phyloP scores from a whole-genome alignment of 345 rosid species.

The Salix koriyanagi region DNA sequence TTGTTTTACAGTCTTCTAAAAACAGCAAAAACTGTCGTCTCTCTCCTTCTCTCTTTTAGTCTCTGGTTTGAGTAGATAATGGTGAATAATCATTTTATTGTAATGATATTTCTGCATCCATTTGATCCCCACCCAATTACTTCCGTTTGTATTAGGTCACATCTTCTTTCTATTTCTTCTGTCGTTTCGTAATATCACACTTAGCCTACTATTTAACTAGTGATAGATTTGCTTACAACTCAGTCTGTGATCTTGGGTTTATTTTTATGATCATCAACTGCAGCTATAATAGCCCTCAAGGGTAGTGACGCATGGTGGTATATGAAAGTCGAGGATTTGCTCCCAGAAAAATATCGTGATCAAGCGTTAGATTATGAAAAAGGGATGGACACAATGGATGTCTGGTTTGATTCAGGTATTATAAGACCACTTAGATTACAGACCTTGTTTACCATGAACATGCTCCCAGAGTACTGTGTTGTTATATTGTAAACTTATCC shows the following conservation, averaged over 20 bases:
- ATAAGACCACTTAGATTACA: background rate
- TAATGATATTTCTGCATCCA: background rate
- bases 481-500: no score
- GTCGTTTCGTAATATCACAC: background rate
- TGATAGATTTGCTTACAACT: background rate
- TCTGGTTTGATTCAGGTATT: conserved; percentile 95
- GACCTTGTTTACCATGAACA: background rate
- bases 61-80: background rate
- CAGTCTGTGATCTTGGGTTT: background rate
- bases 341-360: conserved; percentile 68
- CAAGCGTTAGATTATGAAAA: conserved; percentile 76
- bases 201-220: background rate
- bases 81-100: background rate
- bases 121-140: background rate
- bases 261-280: conserved; percentile 18
- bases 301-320: conserved; percentile 99
- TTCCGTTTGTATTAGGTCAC: background rate
- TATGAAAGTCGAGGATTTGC: conserved; percentile 78
- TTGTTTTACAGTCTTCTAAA: background rate
- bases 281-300: conserved; percentile 71
- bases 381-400: conserved; percentile 98
- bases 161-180: conserved; percentile 4
- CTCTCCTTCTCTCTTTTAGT: background rate
- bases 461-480: background rate
- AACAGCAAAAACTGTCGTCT: conserved; percentile 4